Percentiles rank a stretch among this genome's conserved stretches.
Evolutionary conservation across 345 rosid genomes (phyloP).

Genomic region (Clausena lansium): DNA sequence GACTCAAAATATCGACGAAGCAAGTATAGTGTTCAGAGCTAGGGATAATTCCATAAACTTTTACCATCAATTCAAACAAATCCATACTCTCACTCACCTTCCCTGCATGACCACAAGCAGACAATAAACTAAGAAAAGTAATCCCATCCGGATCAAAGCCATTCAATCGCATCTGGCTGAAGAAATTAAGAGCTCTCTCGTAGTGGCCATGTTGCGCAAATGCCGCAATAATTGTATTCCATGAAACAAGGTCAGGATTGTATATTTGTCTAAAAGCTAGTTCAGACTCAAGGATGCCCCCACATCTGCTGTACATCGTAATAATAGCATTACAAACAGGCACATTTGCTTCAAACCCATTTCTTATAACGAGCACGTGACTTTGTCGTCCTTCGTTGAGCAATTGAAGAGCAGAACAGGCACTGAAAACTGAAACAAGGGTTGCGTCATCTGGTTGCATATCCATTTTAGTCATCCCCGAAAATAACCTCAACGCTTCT

Average conservation of each 20-base stretch:
- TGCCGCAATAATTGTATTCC: slow-evolving; percentile 31
- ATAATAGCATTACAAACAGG: slow-evolving; percentile 31
- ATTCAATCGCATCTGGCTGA: slow-evolving; percentile 16
- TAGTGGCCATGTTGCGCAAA: slow-evolving; percentile 31
- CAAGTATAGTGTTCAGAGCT: slow-evolving; percentile 31
- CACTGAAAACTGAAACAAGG: slow-evolving; percentile 31
- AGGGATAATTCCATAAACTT: slow-evolving; percentile 18
- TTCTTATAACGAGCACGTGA: slow-evolving; percentile 22
- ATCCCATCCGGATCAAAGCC: slow-evolving; percentile 30
- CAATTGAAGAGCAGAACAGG: slow-evolving; percentile 33
- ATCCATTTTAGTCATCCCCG: slow-evolving; percentile 22
- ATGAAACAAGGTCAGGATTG: slow-evolving; percentile 24
- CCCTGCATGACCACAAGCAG: slow-evolving; percentile 31
- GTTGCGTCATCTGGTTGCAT: slow-evolving; percentile 25
- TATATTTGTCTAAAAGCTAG: slow-evolving; percentile 24
- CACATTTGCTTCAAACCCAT: slow-evolving; percentile 23
- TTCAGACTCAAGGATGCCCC: slow-evolving; percentile 31
- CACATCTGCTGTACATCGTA: slow-evolving; percentile 32
- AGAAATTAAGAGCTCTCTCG: slow-evolving; percentile 21
- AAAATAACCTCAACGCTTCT: slow-evolving; percentile 27
- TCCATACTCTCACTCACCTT: slow-evolving; percentile 24
- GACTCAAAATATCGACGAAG: slow-evolving; percentile 29
- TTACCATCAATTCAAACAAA: slow-evolving; percentile 25
- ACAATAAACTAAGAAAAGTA: slow-evolving; percentile 34
- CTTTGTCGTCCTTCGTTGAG: slow-evolving; percentile 27